Conservation (phyloP, 2,329 filamentous ascomycete genomes). For the Microdochium trichocladiopsis region DNA sequence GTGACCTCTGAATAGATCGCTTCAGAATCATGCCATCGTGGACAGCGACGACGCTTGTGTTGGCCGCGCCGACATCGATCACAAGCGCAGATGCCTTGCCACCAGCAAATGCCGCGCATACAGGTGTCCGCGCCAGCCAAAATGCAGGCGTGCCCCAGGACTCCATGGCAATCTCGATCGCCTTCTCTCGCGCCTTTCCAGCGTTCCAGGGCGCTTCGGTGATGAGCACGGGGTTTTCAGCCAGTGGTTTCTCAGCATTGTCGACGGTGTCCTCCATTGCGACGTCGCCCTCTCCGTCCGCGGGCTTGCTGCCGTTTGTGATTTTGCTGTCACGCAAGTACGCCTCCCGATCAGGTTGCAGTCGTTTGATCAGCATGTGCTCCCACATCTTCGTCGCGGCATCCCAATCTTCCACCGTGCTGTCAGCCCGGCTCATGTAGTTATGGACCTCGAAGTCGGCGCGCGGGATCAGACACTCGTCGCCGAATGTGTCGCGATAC, state of each 20-base stretch:
- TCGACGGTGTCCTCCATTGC: slow-evolving; percentile 46
- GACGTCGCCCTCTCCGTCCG: slow-evolving; percentile 55
- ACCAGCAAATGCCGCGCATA: slow-evolving; percentile 83
- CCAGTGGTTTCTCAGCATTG: slow-evolving; percentile 70
- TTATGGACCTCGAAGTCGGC: slow-evolving; percentile 78
- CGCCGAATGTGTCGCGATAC: slow-evolving; percentile 67
- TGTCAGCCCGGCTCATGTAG: slow-evolving; percentile 75
- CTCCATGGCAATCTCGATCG: slow-evolving; percentile 95
- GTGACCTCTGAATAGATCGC: slow-evolving; percentile 80
- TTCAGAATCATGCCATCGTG: slow-evolving; percentile 93
- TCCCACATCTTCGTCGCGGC: slow-evolving; percentile 86
- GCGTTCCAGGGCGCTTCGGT: slow-evolving; percentile 93
- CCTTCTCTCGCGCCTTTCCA: slow-evolving; percentile 82
- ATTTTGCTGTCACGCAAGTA: slow-evolving; percentile 39
- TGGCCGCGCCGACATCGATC: slow-evolving; percentile 83
- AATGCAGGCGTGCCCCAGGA: slow-evolving; percentile 93
- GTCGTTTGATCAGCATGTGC: slow-evolving; percentile 78
- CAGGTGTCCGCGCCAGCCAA: slow-evolving; percentile 83
- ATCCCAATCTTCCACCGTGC: slow-evolving; percentile 95
- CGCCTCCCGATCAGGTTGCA: slow-evolving; percentile 69
- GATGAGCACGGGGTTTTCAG: slow-evolving; percentile 86
- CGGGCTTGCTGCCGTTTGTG: slow-evolving; percentile 72
- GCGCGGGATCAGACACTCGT: slow-evolving; percentile 78
- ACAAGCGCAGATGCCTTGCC: slow-evolving; percentile 92
- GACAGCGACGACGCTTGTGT: slow-evolving; percentile 82